Evolutionary conservation across 192 early-diverging fungal genomes (phyloP).

Genomic region (Linnemannia exigua): DNA sequence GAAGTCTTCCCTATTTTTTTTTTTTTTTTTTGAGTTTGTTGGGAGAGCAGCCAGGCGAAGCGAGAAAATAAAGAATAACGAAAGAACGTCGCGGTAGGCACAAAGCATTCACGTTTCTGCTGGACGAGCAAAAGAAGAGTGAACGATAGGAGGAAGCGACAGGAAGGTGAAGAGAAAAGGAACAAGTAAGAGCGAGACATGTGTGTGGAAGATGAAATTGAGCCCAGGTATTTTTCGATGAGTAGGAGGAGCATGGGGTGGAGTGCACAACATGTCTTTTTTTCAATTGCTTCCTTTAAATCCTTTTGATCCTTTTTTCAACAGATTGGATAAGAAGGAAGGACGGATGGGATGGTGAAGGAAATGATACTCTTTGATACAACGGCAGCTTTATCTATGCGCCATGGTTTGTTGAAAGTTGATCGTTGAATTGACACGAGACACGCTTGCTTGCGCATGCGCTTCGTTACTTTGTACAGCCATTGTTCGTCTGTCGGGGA

Average conservation of each 20-base stretch:
- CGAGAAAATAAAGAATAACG: too few relatives aligned
- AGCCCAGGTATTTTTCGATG: slow-evolving; percentile 5
- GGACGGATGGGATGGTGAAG: too few relatives aligned
- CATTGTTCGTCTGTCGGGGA: neutral
- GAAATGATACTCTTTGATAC: neutral
- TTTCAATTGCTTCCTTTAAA: neutral
- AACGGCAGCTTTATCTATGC: neutral
- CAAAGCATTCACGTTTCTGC: too few relatives aligned
- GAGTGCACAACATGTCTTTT: neutral
- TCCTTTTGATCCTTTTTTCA: neutral
- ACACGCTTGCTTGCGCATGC: neutral
- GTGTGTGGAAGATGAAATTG: neutral
- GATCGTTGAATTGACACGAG: neutral
- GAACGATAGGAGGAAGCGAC: neutral
- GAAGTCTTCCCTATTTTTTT: too few relatives aligned
- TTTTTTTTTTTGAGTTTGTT: too few relatives aligned
- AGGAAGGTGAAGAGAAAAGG: neutral
- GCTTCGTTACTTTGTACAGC: neutral
- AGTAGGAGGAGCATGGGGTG: neutral
- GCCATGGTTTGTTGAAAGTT: too few relatives aligned
- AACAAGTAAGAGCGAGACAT: neutral
- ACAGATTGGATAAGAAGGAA: too few relatives aligned
- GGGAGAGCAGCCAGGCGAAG: too few relatives aligned
- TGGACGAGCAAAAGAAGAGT: neutral
- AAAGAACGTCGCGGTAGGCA: too few relatives aligned